Base-by-base conservation (phyloP, 1,284 basidiomycete genomes). In the Dichomitus squalens region DNA sequence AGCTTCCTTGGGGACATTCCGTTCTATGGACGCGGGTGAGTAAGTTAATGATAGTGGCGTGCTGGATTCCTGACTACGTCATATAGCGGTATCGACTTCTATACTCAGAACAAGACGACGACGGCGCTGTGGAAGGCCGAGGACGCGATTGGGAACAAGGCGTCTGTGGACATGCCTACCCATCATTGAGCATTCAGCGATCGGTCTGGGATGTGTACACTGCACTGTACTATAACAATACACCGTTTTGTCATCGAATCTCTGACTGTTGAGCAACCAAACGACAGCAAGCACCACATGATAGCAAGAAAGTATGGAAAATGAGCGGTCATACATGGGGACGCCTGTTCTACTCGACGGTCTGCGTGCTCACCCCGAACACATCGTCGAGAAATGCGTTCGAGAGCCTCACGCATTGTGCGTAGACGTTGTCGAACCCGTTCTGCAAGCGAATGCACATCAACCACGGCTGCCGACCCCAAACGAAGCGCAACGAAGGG, bases 81-180 rank as follows among this genome's bases (percentile, higher is more conserved):
- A 5, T 20, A 9, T 65, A 89, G 90, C 62, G 93, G 90, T 20
- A 81, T 95, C 73, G 91, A 92, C 72, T 96, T 96, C 75, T 96
- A 93, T 72, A 96, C 94, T 5, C 91, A 94, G 73, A 91, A 90
- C 72, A 93, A 93, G 90, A 94, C 92, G 4, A 90, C 82, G 6
- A 94, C 92, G 1, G 88, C 88, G 58, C 79, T 94, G 23, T 94
- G 92, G 92, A 85, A 83, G 68, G 82, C 88, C 9, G 89, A 92
- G 68, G 92, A 95, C 68, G 92, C 90, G 8, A 78, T 91, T 53
- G 84, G 85, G 51, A 89, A 79, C 67, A 85, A 86, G 61, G 92
- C 92, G 18, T 83, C 90, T 11, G 90, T 92, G 23, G 81, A 88
- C 60, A 94, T 95, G 92, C 92, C 92, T 29, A 93, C 90, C 20